Percentiles rank a stretch among this genome's conserved stretches.
Conservation (phyloP, 2,329 filamentous ascomycete genomes). For the Penicillium sp. region DNA sequence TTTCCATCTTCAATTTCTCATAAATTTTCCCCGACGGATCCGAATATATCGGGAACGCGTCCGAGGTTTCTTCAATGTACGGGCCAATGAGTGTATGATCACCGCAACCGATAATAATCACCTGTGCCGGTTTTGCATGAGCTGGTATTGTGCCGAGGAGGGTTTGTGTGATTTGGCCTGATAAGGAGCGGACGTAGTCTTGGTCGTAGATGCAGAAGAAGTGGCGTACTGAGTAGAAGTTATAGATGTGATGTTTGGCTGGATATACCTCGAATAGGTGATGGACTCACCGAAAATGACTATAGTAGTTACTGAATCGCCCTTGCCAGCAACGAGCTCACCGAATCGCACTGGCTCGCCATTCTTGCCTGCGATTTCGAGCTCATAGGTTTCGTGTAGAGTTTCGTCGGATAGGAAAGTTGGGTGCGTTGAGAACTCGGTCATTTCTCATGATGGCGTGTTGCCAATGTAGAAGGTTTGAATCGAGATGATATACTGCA, state of each 20-base stretch:
- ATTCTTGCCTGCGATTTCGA: constrained; percentile 16
- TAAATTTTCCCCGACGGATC: constrained; percentile 18
- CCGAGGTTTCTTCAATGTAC: constrained; percentile 18
- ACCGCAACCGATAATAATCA: constrained; percentile 25
- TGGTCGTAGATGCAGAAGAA: constrained; percentile 26
- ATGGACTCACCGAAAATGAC: constrained; percentile 18
- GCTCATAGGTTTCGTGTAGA: constrained; percentile 22
- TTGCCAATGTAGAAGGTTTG: not conserved
- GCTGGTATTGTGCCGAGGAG: constrained; percentile 16
- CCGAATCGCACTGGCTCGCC: constrained; percentile 21
- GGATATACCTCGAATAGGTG: not conserved
- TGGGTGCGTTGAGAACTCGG: constrained; percentile 1
- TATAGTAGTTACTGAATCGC: constrained; percentile 20
- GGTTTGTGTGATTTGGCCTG: constrained; percentile 11
- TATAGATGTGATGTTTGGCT: not conserved
- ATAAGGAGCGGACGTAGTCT: constrained; percentile 19
- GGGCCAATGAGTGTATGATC: constrained; percentile 18
- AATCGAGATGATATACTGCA: no score
- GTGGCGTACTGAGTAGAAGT: constrained; percentile 16
- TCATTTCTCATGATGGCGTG: not conserved
- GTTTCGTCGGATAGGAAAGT: constrained; percentile 13
- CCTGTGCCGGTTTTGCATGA: constrained; percentile 14
- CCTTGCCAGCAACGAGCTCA: constrained; percentile 22
- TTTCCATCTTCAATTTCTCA: constrained; percentile 19
- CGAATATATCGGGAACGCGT: constrained; percentile 19